A percentile compares a stretch with the other conserved stretches of the same genome.
phyloP scores from a whole-genome alignment of 2,329 filamentous ascomycete genomes.

The Rhinocladiella mackenziei region DNA sequence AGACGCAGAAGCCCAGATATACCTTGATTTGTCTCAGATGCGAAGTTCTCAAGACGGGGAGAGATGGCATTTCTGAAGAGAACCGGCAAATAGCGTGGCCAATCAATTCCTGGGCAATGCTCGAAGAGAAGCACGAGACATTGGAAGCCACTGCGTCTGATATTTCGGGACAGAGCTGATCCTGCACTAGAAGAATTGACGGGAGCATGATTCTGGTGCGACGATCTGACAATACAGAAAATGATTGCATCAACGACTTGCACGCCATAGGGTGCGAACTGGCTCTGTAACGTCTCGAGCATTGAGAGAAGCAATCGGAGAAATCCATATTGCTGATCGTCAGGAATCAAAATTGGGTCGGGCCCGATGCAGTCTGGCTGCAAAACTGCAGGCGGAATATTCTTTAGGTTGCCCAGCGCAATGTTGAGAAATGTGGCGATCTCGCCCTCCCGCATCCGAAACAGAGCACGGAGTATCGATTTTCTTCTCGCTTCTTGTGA shows the following conservation, averaged over 20 bases:
- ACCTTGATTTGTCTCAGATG: conserved; percentile 81
- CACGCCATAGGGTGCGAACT: conserved; percentile 63
- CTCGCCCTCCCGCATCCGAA: conserved; percentile 69
- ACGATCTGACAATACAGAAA: conserved; percentile 73
- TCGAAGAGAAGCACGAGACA: conserved; percentile 76
- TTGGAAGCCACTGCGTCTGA: conserved; percentile 64
- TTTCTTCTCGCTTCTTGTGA: conserved; percentile 76
- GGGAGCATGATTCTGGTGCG: conserved; percentile 30
- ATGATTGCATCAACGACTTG: conserved; percentile 72
- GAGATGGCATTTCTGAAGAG: conserved; percentile 73
- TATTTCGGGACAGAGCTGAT: conserved; percentile 42
- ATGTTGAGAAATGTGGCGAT: conserved; percentile 80
- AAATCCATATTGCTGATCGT: conserved; percentile 82
- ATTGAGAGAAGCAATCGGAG: conserved; percentile 73
- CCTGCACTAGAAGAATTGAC: conserved; percentile 33
- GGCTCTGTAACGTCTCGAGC: conserved; percentile 75
- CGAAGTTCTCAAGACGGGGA: conserved; percentile 72
- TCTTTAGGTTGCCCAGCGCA: conserved; percentile 66
- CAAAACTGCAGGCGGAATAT: conserved; percentile 55
- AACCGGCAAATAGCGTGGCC: conserved; percentile 64
- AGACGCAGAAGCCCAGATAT: conserved; percentile 78
- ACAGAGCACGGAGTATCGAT: conserved; percentile 69
- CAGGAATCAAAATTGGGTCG: conserved; percentile 56
- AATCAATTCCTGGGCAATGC: conserved; percentile 65
- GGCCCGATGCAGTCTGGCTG: conserved; percentile 45